Base-by-base conservation (phyloP, 163 green algal species). In the Chlorella variabilis region DNA sequence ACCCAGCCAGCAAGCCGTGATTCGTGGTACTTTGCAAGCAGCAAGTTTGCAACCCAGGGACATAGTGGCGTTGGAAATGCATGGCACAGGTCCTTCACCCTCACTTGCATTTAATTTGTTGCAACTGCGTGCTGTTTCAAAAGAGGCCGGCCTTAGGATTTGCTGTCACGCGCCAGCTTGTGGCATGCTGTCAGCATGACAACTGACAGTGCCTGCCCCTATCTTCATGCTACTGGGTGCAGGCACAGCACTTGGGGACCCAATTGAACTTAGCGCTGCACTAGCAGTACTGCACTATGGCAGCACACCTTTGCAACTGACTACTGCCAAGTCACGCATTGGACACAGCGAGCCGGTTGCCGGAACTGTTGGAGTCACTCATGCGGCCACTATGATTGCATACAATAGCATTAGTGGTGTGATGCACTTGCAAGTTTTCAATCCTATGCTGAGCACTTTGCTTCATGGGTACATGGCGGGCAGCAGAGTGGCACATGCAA, bases 341-440 rank as follows among this genome's bases (percentile, higher is more conserved):
- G 93, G 93, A 9, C 93, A 97, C 63, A 86, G 87, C 9, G 93
- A 97, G 84, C 89, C 93, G 0, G 91, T 88, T 15, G 90, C 92
- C 2, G 93, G 93, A 38, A 33, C 95, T 36, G 82, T 95, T 21
- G 92, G 89, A 6, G 18, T 97, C 20, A 69, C 78, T 4, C 62
- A 66, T 67, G 73, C 56, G 9, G 38, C 65, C 4, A 21, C 38
- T 38, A 49, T 61, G 51, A 20, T 41, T 4, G 34, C 27, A 20
- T 27, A 39, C 42, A 27, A 39, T 20, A 66, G 11, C 67, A 42
- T 42, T 20, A 38, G 29, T 25, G 27, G 69, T 34, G 38, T 80
- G 1, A 75, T 86, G 34, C 85, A 94, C 71, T 82, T 96, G 27
- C 59, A 68, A 0, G 49, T 29, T 31, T 23, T 96, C 20, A 95